Evolutionary conservation across 495 filamentous ascomycete genomes (phyloP).

Genomic region (Tuber brumale): DNA sequence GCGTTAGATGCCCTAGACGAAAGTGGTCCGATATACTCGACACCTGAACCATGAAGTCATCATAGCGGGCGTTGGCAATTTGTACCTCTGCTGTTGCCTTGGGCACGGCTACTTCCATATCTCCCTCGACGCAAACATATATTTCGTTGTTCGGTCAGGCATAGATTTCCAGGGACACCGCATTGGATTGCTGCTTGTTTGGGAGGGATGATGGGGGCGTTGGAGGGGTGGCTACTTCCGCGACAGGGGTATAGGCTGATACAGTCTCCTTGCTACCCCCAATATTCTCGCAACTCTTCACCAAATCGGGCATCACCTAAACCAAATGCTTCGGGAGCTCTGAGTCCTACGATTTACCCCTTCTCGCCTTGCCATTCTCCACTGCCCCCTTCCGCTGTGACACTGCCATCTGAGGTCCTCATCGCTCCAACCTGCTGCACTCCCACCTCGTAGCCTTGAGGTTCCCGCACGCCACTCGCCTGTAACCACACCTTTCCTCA

Average conservation of each 20-base stretch:
- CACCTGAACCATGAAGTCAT: constrained; percentile 81
- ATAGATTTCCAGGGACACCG: constrained; percentile 78
- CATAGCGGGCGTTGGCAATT: constrained; percentile 67
- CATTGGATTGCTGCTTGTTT: constrained; percentile 34
- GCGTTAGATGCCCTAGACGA: constrained; percentile 64
- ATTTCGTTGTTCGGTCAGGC: constrained; percentile 80
- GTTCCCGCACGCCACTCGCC: constrained; percentile 69
- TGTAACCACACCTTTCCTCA: constrained; percentile 78
- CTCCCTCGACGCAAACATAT: constrained; percentile 88
- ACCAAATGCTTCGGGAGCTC: constrained; percentile 72
- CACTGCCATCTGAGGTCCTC: constrained; percentile 33
- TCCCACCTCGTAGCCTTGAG: constrained; percentile 53
- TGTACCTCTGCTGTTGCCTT: constrained; percentile 68
- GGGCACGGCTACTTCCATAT: constrained; percentile 67
- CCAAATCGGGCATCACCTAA: constrained; percentile 66
- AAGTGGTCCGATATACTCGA: constrained; percentile 68
- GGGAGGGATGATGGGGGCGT: constrained; percentile 46
- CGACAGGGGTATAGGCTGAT: constrained; percentile 83
- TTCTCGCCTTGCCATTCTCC: constrained; percentile 44
- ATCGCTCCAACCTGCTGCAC: constrained; percentile 34
- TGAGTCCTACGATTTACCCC: constrained; percentile 41
- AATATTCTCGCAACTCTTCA: constrained; percentile 75
- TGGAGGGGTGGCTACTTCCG: constrained; percentile 69
- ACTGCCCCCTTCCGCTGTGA: constrained; percentile 40
- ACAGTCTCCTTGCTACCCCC: constrained; percentile 66